phyloP scores from a whole-genome alignment of 1,284 basidiomycete genomes.

The Melampsora abietis-canadensis region DNA sequence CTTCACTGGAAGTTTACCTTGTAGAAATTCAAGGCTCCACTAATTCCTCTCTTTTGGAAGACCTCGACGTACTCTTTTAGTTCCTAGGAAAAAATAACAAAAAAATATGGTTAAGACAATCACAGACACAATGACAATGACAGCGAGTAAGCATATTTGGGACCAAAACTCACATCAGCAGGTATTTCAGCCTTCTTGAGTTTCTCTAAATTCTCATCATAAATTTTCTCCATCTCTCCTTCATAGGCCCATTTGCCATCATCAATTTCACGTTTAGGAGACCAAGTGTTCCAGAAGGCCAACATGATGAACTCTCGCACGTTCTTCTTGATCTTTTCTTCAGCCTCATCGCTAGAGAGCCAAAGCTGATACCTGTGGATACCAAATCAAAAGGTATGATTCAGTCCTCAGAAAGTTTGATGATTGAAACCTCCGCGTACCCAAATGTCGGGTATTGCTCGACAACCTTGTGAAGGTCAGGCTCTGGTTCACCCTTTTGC shows the following conservation, averaged over 20 bases:
- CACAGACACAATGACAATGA: too few species aligned
- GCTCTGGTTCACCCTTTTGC: not conserved
- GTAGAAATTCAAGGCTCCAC: not conserved
- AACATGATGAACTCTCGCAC: not conserved
- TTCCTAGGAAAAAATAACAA: not conserved
- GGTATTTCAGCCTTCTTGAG: slow-evolving; percentile 1
- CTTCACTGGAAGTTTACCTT: not conserved
- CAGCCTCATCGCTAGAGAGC: not conserved
- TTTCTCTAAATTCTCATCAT: slow-evolving; percentile 2
- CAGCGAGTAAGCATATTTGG: too few species aligned
- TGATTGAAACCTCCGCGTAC: not conserved
- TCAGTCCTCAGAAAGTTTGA: too few species aligned
- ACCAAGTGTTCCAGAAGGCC: not conserved
- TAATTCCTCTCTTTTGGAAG: not conserved
- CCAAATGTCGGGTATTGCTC: not conserved
- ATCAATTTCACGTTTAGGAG: not conserved
- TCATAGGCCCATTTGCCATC: slow-evolving; percentile 1
- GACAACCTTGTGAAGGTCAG: not conserved
- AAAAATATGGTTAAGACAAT: not conserved
- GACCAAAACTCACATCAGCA: not conserved
- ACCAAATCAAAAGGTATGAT: not conserved
- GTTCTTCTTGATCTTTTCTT: slow-evolving; percentile 3
- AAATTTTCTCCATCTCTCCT: not conserved
- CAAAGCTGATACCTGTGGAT: not conserved
- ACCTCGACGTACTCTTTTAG: not conserved